Conservation (phyloP, 176 grass and related monocot genomes). For the Hyparrhenia diplandra region DNA sequence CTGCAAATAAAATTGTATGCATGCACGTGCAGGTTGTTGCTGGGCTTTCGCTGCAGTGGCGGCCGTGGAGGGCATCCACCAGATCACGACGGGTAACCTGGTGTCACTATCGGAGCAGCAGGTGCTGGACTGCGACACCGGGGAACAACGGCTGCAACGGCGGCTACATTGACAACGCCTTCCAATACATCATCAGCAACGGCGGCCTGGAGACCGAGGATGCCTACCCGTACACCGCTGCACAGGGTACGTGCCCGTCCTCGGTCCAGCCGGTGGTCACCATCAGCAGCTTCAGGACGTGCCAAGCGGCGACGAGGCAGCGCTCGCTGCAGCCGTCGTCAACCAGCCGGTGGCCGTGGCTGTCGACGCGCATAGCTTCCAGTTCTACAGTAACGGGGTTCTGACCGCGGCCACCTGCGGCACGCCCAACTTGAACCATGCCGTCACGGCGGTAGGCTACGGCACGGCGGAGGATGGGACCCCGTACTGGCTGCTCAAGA, state of each 20-base stretch:
- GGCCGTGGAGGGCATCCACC: not conserved
- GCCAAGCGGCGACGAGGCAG: not conserved
- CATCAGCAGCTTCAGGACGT: not conserved
- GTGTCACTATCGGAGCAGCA: conserved; percentile 21
- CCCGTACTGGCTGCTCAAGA: not conserved
- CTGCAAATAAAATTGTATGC: not conserved
- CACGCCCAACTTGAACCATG: not conserved
- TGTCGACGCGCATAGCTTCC: not conserved
- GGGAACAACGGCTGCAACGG: conserved; percentile 11
- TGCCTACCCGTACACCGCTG: not conserved
- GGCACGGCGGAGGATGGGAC: not conserved
- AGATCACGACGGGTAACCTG: not conserved
- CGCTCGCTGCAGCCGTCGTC: not conserved
- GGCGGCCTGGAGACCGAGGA: not conserved
- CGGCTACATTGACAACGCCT: conserved; percentile 12
- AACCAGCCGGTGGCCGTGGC: not conserved
- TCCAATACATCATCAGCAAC: conserved; percentile 6
- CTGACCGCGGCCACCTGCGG: not conserved
- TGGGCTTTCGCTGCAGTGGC: conserved; percentile 15
- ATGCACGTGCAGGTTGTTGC: conserved; percentile 9
- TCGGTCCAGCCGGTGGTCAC: not conserved
- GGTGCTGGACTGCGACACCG: conserved; percentile 6
- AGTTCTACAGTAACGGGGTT: not conserved
- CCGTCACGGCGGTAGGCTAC: not conserved
- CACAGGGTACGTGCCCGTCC: not conserved